Evolutionary conservation across 768 basidiomycete genomes (phyloP), one percentile per base, ranked within the genome.

Genomic region (Macrolepiota albuminosa): DNA sequence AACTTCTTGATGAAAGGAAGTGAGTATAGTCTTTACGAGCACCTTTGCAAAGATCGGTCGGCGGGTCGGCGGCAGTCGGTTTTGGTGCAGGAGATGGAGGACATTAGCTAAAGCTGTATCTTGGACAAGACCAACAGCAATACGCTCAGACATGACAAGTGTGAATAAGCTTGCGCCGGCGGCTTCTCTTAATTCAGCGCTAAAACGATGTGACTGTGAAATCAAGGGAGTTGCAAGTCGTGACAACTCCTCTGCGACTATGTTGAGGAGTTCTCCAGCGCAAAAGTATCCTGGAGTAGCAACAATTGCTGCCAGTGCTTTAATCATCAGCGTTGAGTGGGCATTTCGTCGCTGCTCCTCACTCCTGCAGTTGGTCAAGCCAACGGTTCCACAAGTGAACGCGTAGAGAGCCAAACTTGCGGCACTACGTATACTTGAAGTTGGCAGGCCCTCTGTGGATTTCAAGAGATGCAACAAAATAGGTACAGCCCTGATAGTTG

Each of bases 81-180:
- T 69, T 18, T 76, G 76, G 58, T 73, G 71, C 4, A 78, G 67
- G 10, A 78, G 68, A 49, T 76, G 74, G 1, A 78, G 67, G 1
- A 75, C 71, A 54, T 79, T 73, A 3, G 71, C 71, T 8, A 78
- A 69, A 33, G 69, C 64, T 21, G 57, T 43, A 56, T 78, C 73
- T 0, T 73, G 61, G 18, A 76, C 63, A 1, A 62, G 57, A 40
- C 70, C 73, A 26, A 69, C 66, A 2, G 67, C 68, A 36, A 79
- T 67, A 14, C 67, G 69, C 16, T 73, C 75, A 34, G 73, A 70
- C 33, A 72, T 66, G 48, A 73, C 75, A 1, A 78, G 69, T 37
- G 68, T 70, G n/a, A 72, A 73, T n/a, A 78, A 59, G n/a, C 73
- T 73, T 13, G 66, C 60, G 26, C 73, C 66, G 6, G 71, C 73